A percentile compares a stretch with the other conserved stretches of the same genome.
Evolutionary conservation across 495 filamentous ascomycete genomes (phyloP).

Genomic region (Aspergillus olivimuriae): DNA sequence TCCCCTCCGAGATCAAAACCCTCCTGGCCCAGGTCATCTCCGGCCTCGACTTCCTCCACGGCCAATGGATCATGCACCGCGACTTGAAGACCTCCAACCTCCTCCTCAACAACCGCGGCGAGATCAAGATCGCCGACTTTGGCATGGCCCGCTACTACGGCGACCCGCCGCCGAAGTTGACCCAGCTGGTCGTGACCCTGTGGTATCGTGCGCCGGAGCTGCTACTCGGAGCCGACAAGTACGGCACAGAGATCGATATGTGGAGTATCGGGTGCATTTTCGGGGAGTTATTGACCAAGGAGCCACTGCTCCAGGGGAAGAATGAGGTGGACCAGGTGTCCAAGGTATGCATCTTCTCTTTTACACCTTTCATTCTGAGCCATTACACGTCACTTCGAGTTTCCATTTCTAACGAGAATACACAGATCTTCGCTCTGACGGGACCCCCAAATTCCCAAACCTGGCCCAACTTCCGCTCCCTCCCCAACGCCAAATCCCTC

Average conservation of each 20-base stretch:
- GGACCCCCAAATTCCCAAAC: conserved; percentile 80
- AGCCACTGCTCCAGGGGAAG: conserved; percentile 82
- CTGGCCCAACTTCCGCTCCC: conserved; percentile 82
- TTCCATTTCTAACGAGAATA: too few species aligned
- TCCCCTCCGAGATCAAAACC: conserved; percentile 88
- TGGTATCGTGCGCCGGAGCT: conserved; percentile 96
- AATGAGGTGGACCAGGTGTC: conserved; percentile 88
- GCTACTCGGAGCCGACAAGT: conserved; percentile 72
- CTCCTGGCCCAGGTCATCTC: conserved; percentile 76
- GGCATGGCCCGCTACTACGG: conserved; percentile 92
- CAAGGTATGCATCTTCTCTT: conserved; percentile 33
- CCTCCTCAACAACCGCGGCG: conserved; percentile 89
- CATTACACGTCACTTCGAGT: too few species aligned
- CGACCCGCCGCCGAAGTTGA: conserved; percentile 76
- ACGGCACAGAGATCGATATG: conserved; percentile 77
- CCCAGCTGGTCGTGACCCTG: conserved; percentile 90
- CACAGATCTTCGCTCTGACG: conserved; percentile 76
- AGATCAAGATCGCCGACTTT: conserved; percentile 95
- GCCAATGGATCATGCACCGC: conserved; percentile 89
- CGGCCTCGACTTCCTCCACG: conserved; percentile 81
- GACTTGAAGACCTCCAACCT: conserved; percentile 97
- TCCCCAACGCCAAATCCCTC: conserved; percentile 83
- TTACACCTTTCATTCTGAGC: too few species aligned
- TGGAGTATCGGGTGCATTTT: conserved; percentile 98
- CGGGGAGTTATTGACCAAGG: conserved; percentile 78